Evolutionary conservation across 2,329 filamentous ascomycete species (phyloP).

Genomic region (Verticillium klebahnii): DNA sequence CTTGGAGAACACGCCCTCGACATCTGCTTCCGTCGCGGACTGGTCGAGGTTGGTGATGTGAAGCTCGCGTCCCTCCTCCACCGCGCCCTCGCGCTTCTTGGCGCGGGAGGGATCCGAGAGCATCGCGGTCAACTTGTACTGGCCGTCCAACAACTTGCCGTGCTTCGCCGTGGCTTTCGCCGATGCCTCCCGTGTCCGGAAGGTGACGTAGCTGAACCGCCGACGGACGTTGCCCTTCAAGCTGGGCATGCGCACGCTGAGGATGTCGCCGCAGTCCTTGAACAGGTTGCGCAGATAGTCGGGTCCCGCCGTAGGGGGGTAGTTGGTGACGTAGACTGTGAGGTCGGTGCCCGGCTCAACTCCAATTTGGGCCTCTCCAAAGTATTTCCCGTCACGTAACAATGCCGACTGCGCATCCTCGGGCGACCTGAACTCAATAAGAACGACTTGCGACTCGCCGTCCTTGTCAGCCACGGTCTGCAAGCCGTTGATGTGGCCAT

Average conservation of each 20-base stretch:
- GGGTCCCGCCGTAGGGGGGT: slow-evolving; percentile 72
- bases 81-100: slow-evolving; percentile 73
- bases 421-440: slow-evolving; percentile 78
- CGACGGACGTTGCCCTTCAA: slow-evolving; percentile 84
- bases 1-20: slow-evolving; percentile 66
- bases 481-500: slow-evolving; percentile 77
- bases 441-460: slow-evolving; percentile 59
- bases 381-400: slow-evolving; percentile 74
- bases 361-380: slow-evolving; percentile 67
- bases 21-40: slow-evolving; percentile 59
- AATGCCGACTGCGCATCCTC: slow-evolving; percentile 80
- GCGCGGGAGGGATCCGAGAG: slow-evolving; percentile 79
- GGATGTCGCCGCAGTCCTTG: slow-evolving; percentile 71
- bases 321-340: slow-evolving; percentile 89
- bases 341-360: slow-evolving; percentile 72
- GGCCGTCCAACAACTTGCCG: slow-evolving; percentile 62
- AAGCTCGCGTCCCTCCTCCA: slow-evolving; percentile 83
- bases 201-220: slow-evolving; percentile 95
- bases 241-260: slow-evolving; percentile 85
- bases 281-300: slow-evolving; percentile 65
- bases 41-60: slow-evolving; percentile 68
- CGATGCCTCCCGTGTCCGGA: slow-evolving; percentile 64
- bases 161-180: slow-evolving; percentile 69
- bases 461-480: slow-evolving; percentile 61
- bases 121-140: slow-evolving; percentile 67